These are phyloP conservation scores for Myxozyma vanderwaltii DNA, from an alignment of 805 yeast genomes.

Conservation along the genomic window DNA sequence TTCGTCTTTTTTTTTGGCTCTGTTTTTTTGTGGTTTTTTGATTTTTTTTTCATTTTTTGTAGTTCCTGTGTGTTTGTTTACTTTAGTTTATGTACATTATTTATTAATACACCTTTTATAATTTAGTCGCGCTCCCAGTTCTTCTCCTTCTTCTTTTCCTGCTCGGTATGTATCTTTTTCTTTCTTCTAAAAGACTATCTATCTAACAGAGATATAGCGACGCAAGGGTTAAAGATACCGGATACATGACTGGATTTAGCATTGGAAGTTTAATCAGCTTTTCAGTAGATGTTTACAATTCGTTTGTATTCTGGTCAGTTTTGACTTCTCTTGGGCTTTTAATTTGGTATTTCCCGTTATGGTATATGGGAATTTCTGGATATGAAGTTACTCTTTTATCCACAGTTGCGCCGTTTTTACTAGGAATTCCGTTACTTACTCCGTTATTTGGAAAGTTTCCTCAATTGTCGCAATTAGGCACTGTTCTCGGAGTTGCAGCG, in stretches of 20 bases:
- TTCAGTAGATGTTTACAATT: conserved; percentile 50
- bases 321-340: conserved; percentile 78
- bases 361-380: conserved; percentile 98
- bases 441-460: conserved; percentile 50
- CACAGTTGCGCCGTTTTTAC: conserved; percentile 59
- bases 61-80: background rate
- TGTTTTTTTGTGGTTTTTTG: background rate
- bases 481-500: conserved; percentile 72
- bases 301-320: conserved; percentile 79
- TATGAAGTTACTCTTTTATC: conserved; percentile 73
- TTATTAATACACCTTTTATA: conserved; percentile 3
- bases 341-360: conserved; percentile 93
- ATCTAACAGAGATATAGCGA: background rate
- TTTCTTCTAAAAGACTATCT: background rate
- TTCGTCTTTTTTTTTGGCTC: background rate
- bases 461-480: conserved; percentile 56
- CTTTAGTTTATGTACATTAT: conserved; percentile 5
- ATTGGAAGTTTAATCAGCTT: conserved; percentile 38
- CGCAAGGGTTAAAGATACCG: conserved; percentile 5
- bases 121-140: conserved; percentile 12
- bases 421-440: conserved; percentile 52
- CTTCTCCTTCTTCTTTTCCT: background rate
- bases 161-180: conserved; percentile 10
- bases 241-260: conserved; percentile 28
- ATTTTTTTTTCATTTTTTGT: background rate